Evolutionary conservation across 495 filamentous ascomycete genomes (phyloP).

Genomic region (Talaromyces proteolyticus): DNA sequence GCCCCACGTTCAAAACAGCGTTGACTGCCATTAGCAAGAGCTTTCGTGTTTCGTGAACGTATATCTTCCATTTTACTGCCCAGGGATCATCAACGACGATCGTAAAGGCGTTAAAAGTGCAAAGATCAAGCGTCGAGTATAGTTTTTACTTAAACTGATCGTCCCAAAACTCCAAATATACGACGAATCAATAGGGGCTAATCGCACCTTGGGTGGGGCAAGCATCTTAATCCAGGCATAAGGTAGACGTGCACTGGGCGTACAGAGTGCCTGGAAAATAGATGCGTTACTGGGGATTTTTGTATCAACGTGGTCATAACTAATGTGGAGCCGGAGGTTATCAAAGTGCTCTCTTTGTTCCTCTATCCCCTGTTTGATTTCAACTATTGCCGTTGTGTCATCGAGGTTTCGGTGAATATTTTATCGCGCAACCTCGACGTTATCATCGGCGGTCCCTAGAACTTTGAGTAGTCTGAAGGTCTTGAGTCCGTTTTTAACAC

Average conservation of each 20-base stretch:
- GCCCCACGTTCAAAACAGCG: constrained; percentile 7
- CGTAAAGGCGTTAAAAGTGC: constrained; percentile 19
- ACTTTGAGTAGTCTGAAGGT: constrained; percentile 26
- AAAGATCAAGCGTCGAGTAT: constrained; percentile 27
- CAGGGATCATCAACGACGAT: constrained; percentile 13
- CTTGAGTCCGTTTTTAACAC: constrained; percentile 28
- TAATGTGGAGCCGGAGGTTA: constrained; percentile 29
- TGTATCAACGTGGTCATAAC: constrained; percentile 24
- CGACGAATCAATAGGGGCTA: constrained; percentile 19
- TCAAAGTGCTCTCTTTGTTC: constrained; percentile 31
- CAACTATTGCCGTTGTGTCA: constrained; percentile 11
- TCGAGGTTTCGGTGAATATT: constrained; percentile 22
- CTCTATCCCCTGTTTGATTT: constrained; percentile 23
- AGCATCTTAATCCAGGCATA: constrained; percentile 21
- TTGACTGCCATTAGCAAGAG: neutral
- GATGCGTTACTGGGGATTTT: constrained; percentile 21
- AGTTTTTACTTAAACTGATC: constrained; percentile 13
- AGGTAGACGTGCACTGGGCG: constrained; percentile 22
- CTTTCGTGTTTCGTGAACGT: neutral
- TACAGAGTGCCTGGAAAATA: constrained; percentile 13
- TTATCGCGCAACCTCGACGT: constrained; percentile 14
- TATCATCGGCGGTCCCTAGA: constrained; percentile 19
- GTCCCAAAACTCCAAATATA: constrained; percentile 19
- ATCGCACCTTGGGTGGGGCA: neutral
- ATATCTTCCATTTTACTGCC: neutral